Conservation (phyloP, 106 monocot genomes). For the Phalaenopsis aphrodite region DNA sequence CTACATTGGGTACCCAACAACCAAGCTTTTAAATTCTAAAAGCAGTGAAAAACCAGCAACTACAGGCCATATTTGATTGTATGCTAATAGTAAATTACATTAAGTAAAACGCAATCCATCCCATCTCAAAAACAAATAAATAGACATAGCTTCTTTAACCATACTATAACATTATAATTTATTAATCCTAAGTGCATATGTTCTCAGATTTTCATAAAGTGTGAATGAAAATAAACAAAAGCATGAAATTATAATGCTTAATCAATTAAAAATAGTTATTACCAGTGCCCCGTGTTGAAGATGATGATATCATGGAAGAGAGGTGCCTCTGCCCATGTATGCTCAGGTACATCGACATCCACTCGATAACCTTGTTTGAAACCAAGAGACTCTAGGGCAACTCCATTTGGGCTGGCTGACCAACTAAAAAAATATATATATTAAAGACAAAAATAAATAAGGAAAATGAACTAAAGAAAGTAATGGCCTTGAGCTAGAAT, state of each 20-base stretch:
- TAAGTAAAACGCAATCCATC: not conserved
- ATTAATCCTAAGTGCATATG: not conserved
- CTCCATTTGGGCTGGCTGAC: conserved; percentile 56
- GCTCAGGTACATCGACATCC: conserved; percentile 84
- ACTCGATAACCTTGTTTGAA: conserved; percentile 81
- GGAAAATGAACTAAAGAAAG: not conserved
- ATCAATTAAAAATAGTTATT: conserved; percentile 4
- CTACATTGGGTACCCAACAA: not conserved
- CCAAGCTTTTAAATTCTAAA: not conserved
- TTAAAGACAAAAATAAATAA: not conserved
- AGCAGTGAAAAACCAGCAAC: not conserved
- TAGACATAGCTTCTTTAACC: not conserved
- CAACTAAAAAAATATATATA: conserved; percentile 33
- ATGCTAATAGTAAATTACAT: not conserved
- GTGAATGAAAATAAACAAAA: not conserved
- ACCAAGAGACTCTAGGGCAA: conserved; percentile 79
- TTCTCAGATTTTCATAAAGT: not conserved
- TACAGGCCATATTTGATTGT: not conserved
- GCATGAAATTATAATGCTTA: not conserved
- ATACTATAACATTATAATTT: not conserved
- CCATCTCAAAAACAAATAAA: not conserved
- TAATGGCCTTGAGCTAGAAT: not conserved
- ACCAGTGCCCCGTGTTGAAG: conserved; percentile 98
- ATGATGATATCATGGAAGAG: conserved; percentile 81
- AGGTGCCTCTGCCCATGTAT: conserved; percentile 65